Evolutionary conservation across 179 eudicot genomes (phyloP).

Genomic region (Patellifolia procumbens): DNA sequence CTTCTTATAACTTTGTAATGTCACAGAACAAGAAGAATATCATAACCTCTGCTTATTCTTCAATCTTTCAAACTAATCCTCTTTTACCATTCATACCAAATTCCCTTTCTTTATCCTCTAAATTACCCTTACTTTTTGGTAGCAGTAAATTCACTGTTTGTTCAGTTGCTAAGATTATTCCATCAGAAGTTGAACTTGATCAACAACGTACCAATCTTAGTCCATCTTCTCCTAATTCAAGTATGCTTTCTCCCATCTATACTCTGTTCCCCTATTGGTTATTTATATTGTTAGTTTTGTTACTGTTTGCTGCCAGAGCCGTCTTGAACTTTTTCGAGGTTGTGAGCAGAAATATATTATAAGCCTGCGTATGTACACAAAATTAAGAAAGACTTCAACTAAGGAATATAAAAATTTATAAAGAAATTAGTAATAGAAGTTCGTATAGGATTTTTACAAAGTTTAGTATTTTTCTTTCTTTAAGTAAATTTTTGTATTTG

Average conservation of each 20-base stretch:
- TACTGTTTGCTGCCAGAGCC: too few species aligned
- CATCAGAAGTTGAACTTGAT: constrained; percentile 30
- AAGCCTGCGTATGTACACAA: too few species aligned
- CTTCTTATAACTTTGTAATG: constrained; percentile 20
- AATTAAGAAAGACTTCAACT: too few species aligned
- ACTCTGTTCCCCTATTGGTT: neutral
- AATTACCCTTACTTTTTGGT: constrained; percentile 1
- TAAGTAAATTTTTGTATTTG: too few species aligned
- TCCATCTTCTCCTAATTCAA: constrained; percentile 23
- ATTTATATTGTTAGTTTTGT: neutral
- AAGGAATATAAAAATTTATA: too few species aligned
- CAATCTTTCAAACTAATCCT: constrained; percentile 16
- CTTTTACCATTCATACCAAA: constrained; percentile 17
- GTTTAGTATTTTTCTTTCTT: too few species aligned
- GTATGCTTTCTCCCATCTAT: constrained; percentile 25
- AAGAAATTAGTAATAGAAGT: too few species aligned
- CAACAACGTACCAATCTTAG: constrained; percentile 24
- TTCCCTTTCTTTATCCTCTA: constrained; percentile 15
- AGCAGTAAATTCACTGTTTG: constrained; percentile 27
- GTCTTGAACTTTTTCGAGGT: too few species aligned
- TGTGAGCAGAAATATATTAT: too few species aligned
- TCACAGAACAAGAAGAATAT: constrained; percentile 23
- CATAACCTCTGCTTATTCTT: constrained; percentile 9
- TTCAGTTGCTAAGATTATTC: constrained; percentile 31
- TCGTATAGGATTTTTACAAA: too few species aligned